phyloP scores from a whole-genome alignment of 257 asterid genomes.

The Ligustrum vulgare region DNA sequence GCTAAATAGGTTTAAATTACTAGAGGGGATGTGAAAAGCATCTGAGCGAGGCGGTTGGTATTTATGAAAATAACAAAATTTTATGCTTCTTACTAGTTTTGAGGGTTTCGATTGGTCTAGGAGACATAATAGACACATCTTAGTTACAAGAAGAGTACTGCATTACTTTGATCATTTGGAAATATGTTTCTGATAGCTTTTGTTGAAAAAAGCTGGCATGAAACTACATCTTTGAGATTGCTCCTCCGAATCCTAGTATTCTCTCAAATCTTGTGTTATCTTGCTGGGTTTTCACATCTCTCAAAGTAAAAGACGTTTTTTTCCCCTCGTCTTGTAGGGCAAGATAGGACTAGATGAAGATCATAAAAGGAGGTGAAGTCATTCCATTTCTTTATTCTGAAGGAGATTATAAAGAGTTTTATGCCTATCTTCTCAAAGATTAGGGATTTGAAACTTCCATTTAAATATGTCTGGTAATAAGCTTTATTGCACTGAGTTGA shows the following conservation, averaged over 20 bases:
- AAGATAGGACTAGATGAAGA: slow-evolving; percentile 65
- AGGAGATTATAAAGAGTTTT: slow-evolving; percentile 22
- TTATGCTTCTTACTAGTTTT: background rate
- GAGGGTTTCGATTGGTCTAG: background rate
- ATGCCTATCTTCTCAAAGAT: slow-evolving; percentile 6
- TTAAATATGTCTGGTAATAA: background rate
- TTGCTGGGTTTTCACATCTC: slow-evolving; percentile 28
- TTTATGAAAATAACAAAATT: background rate
- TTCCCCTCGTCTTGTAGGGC: slow-evolving; percentile 61
- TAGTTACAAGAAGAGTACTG: background rate
- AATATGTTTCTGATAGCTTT: background rate
- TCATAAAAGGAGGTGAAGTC: slow-evolving; percentile 52
- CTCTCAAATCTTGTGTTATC: slow-evolving; percentile 18
- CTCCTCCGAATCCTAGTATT: background rate
- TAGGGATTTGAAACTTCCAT: slow-evolving; percentile 19
- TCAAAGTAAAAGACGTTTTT: slow-evolving; percentile 45
- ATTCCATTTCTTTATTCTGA: slow-evolving; percentile 27
- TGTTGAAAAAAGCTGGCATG: background rate
- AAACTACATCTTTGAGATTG: background rate
- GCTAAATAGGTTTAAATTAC: slow-evolving; percentile 9
- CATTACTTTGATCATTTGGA: background rate
- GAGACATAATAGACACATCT: background rate
- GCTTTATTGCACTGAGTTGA: background rate
- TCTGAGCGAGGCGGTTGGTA: background rate
- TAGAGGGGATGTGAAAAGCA: background rate